Base-by-base conservation (phyloP, 345 rosid species). In the Populus nigra region DNA sequence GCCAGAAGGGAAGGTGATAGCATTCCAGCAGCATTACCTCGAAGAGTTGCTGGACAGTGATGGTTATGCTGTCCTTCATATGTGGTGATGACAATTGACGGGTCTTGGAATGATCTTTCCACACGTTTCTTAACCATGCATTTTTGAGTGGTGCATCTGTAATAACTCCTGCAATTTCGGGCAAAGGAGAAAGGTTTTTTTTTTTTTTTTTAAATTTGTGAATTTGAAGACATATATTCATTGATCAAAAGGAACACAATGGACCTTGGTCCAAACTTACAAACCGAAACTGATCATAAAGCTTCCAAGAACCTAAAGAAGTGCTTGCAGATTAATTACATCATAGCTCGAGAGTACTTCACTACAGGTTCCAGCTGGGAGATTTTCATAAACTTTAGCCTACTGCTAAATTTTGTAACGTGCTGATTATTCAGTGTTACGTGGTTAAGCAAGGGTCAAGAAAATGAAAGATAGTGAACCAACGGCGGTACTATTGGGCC, bases 41-140 rank as follows among this genome's bases (percentile, higher is more conserved):
- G 88, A 74, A 89, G 92, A 1, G 87, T 88, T 4, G 93, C 82
- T 3, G 98, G 98, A 41, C 84, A 80, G 0, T 86, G 95, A 61
- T 94, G 98, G 85, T 89, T 92, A 73, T 94, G 98, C 77, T 90
- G 92, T 10, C 98, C 95, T 73, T 94, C 98, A 31, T 93, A 94
- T 8, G 97, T 94, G 50, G 98, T 94, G 77, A 93, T 88, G 76
- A 94, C 97, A 35, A 85, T 84, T n/a, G 98, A 82, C 50, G 97
- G 97, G 78, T 94, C 97, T 79, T 93, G 87, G 76, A 81, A 91
- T 15, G 98, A 94, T 67, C 97, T 89, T 81, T 94, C 98, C n/a
- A 94, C 95, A 1, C 97, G 80, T 73, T 94, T 93, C 93, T 94
- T 94, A 39, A 94, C 98, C 1, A 81, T 88, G 83, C 97, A 94